A percentile compares a stretch with the other conserved stretches of the same genome.
Evolutionary conservation across 352 stramenopile species (phyloP).

Genomic region (Pythium monospermum): DNA sequence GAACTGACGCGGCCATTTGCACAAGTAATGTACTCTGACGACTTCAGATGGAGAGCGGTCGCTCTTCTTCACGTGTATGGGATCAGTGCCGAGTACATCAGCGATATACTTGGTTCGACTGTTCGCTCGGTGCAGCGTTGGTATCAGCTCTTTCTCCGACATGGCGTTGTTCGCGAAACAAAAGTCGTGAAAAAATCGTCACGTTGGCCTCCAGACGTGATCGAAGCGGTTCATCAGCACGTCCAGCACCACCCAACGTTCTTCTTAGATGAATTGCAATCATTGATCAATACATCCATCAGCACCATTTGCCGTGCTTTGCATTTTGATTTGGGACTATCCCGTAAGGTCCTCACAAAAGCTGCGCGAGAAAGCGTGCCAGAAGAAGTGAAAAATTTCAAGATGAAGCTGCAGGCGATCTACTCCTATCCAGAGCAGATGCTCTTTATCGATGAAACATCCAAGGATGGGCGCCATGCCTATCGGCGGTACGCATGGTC

Average conservation of each 20-base stretch:
- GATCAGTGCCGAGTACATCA: neutral
- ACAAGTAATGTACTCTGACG: slow-evolving; percentile 6
- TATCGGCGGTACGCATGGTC: slow-evolving; percentile 3
- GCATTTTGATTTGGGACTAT: slow-evolving; percentile 15
- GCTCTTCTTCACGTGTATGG: slow-evolving; percentile 6
- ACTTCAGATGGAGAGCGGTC: slow-evolving; percentile 6
- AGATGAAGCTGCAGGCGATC: neutral
- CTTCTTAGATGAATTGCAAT: slow-evolving; percentile 24
- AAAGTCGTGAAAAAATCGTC: neutral
- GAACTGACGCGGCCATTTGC: neutral
- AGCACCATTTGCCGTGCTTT: slow-evolving; percentile 19
- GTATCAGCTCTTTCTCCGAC: neutral
- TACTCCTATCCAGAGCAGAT: slow-evolving; percentile 16
- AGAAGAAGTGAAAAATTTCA: slow-evolving; percentile 7
- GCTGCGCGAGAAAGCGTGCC: slow-evolving; percentile 4
- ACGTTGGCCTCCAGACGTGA: neutral
- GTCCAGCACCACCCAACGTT: slow-evolving; percentile 16
- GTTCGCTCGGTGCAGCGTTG: slow-evolving; percentile 2
- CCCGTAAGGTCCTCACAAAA: slow-evolving; percentile 16
- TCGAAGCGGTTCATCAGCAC: slow-evolving; percentile 9
- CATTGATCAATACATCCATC: neutral
- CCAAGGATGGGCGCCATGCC: slow-evolving; percentile 7
- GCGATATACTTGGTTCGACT: neutral
- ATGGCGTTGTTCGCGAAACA: neutral
- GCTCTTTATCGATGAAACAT: slow-evolving; percentile 18